These are phyloP conservation scores for Colletotrichum camelliae DNA, from an alignment of 2,329 filamentous ascomycete species.

Conservation along the genomic window DNA sequence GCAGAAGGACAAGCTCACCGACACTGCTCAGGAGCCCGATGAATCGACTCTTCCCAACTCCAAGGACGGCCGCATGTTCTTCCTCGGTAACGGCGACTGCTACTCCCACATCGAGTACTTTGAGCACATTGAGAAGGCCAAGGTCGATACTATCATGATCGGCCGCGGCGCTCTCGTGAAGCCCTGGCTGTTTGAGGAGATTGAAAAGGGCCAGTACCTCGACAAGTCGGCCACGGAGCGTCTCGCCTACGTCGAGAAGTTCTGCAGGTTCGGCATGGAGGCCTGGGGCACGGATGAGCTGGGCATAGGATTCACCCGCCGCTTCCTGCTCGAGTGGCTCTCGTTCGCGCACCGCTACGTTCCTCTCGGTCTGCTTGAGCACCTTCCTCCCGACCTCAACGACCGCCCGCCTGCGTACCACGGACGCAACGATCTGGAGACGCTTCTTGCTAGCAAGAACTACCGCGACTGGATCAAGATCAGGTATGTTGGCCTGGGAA, in stretches of 20 bases:
- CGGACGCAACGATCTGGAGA: conserved; percentile 90
- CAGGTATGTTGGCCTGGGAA: conserved; percentile 65
- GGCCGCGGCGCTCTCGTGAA: conserved; percentile 96
- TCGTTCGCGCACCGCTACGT: conserved; percentile 94
- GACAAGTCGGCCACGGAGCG: conserved; percentile 93
- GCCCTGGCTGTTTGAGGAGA: conserved; percentile 98
- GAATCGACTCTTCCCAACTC: conserved; percentile 72
- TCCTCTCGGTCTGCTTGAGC: conserved; percentile 85
- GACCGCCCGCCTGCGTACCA: conserved; percentile 85
- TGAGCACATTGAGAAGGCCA: conserved; percentile 74
- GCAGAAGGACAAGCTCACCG: conserved; percentile 67
- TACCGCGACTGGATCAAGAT: conserved; percentile 99
- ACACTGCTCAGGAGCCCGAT: conserved; percentile 82
- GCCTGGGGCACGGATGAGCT: conserved; percentile 96
- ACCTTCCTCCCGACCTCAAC: conserved; percentile 86
- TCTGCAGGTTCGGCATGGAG: conserved; percentile 87
- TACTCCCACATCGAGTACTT: conserved; percentile 92
- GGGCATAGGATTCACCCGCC: conserved; percentile 86
- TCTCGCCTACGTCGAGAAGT: conserved; percentile 85
- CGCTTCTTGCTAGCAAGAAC: conserved; percentile 86
- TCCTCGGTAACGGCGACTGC: conserved; percentile 95
- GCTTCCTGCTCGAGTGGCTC: conserved; percentile 94
- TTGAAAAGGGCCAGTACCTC: conserved; percentile 87
- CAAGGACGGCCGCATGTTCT: conserved; percentile 76
- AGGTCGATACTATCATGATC: conserved; percentile 95